These are phyloP conservation scores for Botryosphaeria agaves DNA, from an alignment of 2,329 filamentous ascomycete genomes.

Conservation along the genomic window DNA sequence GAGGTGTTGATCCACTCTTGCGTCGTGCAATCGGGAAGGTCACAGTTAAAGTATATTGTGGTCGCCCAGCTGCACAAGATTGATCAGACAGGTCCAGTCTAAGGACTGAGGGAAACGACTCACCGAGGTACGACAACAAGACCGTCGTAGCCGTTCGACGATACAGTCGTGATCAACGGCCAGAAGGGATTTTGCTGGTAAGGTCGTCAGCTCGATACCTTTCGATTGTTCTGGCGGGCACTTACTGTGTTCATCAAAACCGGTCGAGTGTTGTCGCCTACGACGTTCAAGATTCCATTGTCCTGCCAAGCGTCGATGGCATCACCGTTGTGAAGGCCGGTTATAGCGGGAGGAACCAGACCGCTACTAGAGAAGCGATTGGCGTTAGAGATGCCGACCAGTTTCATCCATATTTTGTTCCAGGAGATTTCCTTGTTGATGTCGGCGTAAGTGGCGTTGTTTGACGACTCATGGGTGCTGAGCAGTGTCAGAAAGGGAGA, in stretches of 20 bases:
- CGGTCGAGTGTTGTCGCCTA: conserved; percentile 45
- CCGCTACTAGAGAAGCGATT: conserved; percentile 33
- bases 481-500: too few relatives aligned
- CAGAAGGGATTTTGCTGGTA: too few relatives aligned
- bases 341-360: conserved; percentile 46
- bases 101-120: too few relatives aligned
- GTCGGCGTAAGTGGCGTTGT: conserved; percentile 43
- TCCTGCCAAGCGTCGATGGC: conserved; percentile 41
- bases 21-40: conserved; percentile 36
- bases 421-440: conserved; percentile 39
- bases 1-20: conserved; percentile 45
- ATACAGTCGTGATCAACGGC: conserved; percentile 35
- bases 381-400: conserved; percentile 31
- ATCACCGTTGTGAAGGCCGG: conserved; percentile 45
- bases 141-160: conserved; percentile 35
- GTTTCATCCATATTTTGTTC: conserved; percentile 41
- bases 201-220: too few relatives aligned
- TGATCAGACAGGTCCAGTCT: too few relatives aligned
- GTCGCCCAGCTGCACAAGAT: conserved; percentile 46
- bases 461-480: conserved; percentile 38
- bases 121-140: conserved; percentile 39
- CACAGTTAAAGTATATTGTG: conserved; percentile 48
- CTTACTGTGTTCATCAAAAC: conserved; percentile 33
- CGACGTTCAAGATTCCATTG: conserved; percentile 39
- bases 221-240: too few relatives aligned